These are phyloP conservation scores for Coemansia sp. DNA, from an alignment of 192 early-diverging fungal species.

Conservation along the genomic window DNA sequence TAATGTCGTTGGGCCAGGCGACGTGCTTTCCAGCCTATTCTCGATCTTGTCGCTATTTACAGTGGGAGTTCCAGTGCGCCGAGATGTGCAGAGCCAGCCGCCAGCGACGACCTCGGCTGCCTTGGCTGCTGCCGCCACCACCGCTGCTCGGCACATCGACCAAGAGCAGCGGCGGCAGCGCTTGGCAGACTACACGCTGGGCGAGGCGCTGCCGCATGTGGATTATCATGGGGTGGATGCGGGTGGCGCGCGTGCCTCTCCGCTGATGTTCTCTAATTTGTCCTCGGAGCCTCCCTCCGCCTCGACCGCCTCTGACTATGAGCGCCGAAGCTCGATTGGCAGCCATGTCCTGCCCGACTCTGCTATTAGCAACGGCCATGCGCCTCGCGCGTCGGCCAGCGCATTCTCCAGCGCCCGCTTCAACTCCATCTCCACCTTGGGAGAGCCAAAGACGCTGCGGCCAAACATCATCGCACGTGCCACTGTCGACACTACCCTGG, in stretches of 20 bases:
- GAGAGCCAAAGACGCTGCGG: conserved; percentile 51
- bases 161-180: conserved; percentile 8
- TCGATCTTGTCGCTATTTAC: conserved; percentile 90
- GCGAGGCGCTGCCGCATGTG: conserved; percentile 1
- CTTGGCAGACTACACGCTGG: neutral
- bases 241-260: conserved; percentile 6
- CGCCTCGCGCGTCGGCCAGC: neutral
- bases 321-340: neutral
- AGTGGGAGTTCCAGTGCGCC: conserved; percentile 66
- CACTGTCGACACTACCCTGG: conserved; percentile 85
- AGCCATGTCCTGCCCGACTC: neutral
- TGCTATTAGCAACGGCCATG: neutral
- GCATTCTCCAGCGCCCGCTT: neutral
- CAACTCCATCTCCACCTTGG: neutral
- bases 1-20: conserved; percentile 89
- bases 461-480: conserved; percentile 86
- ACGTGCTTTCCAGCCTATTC: conserved; percentile 92
- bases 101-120: neutral
- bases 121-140: neutral
- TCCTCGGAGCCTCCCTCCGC: neutral
- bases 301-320: neutral
- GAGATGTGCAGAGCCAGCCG: neutral
- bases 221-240: neutral
- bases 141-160: neutral
- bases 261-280: neutral